Conservation (phyloP, 2,329 filamentous ascomycete genomes). For the Epichloe typhina region DNA sequence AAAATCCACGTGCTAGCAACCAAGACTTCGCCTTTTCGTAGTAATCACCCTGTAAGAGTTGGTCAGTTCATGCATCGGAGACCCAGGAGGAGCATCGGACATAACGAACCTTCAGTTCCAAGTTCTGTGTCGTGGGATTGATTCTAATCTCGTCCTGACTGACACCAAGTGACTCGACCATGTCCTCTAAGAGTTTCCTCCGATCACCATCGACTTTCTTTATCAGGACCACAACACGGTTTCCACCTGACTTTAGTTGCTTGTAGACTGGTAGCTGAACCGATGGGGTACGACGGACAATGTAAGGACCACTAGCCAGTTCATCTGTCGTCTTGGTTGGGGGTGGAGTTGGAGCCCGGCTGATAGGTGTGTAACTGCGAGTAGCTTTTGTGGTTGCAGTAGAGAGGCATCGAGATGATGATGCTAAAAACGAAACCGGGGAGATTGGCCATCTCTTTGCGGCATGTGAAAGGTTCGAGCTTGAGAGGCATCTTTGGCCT, state of each 20-base stretch:
- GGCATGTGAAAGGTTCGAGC: constrained; percentile 4
- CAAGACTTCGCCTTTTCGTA: constrained; percentile 18
- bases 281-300: constrained; percentile 56
- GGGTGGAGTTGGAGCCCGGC: constrained; percentile 15
- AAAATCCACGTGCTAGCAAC: constrained; percentile 23
- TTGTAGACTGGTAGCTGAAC: constrained; percentile 68
- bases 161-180: constrained; percentile 46
- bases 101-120: constrained; percentile 55
- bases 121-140: constrained; percentile 53
- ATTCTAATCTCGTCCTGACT: constrained; percentile 38
- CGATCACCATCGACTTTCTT: constrained; percentile 70
- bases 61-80: constrained; percentile 1
- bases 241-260: constrained; percentile 60
- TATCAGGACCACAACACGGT: constrained; percentile 58
- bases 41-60: constrained; percentile 18
- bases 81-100: not conserved
- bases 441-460: constrained; percentile 8
- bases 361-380: constrained; percentile 12
- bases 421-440: constrained; percentile 11
- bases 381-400: constrained; percentile 9
- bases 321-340: constrained; percentile 19
- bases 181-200: constrained; percentile 46
- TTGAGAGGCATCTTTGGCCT: constrained; percentile 10
- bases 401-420: constrained; percentile 4
- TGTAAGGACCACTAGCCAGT: constrained; percentile 38